These are phyloP conservation scores for Platanthera guangdongensis DNA, from an alignment of 106 monocot genomes.

Conservation along the genomic window DNA sequence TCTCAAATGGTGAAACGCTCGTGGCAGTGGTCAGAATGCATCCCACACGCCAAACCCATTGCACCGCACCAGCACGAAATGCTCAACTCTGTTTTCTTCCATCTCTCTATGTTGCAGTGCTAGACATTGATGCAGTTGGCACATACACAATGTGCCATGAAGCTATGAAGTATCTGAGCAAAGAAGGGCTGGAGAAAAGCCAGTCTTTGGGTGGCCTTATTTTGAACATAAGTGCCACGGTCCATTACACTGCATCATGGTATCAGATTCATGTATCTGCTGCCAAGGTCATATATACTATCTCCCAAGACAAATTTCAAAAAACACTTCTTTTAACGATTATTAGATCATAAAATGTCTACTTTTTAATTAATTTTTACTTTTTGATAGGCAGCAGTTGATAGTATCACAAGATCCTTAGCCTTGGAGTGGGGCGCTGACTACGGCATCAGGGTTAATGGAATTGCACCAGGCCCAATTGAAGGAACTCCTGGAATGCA, in stretches of 20 bases:
- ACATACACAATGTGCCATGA: conserved; percentile 88
- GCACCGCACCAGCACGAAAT: background rate
- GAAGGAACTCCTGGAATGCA: conserved; percentile 75
- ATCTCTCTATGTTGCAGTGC: conserved; percentile 33
- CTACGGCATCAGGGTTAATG: conserved; percentile 88
- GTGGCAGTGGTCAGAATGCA: too few species aligned
- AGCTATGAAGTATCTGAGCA: conserved; percentile 83
- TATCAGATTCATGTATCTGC: conserved; percentile 93
- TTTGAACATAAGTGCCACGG: conserved; percentile 86
- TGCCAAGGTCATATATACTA: conserved; percentile 54
- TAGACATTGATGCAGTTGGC: conserved; percentile 93
- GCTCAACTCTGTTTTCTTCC: background rate
- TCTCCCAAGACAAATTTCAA: background rate
- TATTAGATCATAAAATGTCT: background rate
- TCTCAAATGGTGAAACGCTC: background rate
- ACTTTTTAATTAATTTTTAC: background rate
- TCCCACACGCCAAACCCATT: too few species aligned
- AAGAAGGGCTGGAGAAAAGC: conserved; percentile 46
- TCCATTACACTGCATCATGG: conserved; percentile 92
- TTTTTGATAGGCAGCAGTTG: conserved; percentile 75
- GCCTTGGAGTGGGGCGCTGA: conserved; percentile 97
- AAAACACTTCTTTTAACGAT: background rate
- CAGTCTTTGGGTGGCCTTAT: conserved; percentile 61
- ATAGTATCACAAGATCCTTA: conserved; percentile 84
- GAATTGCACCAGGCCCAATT: conserved; percentile 95